Evolutionary conservation across 805 yeast genomes (phyloP), one percentile per base, ranked within the genome.

Genomic region (Candida parachauliodes): DNA sequence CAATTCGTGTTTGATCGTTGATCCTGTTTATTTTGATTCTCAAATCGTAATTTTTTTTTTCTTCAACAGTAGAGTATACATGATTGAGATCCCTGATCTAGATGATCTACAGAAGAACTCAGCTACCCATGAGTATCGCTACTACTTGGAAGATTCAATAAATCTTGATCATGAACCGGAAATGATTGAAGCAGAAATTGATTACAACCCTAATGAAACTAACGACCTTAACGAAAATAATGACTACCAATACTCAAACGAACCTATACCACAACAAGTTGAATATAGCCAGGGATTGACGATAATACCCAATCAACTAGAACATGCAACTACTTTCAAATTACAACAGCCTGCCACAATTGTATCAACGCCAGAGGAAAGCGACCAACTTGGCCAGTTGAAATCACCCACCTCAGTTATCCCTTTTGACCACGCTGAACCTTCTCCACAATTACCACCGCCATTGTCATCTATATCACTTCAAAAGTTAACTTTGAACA

Each of bases 11-110:
- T 32, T 21, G 19, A n/a, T n/a, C n/a, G n/a, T n/a, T n/a, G n/a
- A n/a, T n/a, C n/a, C n/a, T n/a, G n/a, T n/a, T n/a, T n/a, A n/a
- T n/a, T n/a, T n/a, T n/a, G n/a, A n/a, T n/a, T n/a, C n/a, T n/a
- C n/a, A n/a, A n/a, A n/a, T n/a, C n/a, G n/a, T n/a, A n/a, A n/a
- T n/a, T n/a, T n/a, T n/a, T n/a, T n/a, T n/a, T n/a, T n/a, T n/a
- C n/a, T n/a, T n/a, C n/a, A n/a, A n/a, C n/a, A n/a, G n/a, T n/a
- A n/a, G n/a, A n/a, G n/a, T n/a, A n/a, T n/a, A n/a, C 3, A 68
- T 68, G 74, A 68, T 68, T 39, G 73, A 68, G 43, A 68, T 68
- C 25, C 74, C 74, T 6, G 66, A 63, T 43, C 54, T 68, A 45
- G 69, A 64, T 24, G 63, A 38, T 19, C 33, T 36, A 17, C 36